Evolutionary conservation across 139 green algal species (phyloP).

Genomic region (Desmodesmus armatus): DNA sequence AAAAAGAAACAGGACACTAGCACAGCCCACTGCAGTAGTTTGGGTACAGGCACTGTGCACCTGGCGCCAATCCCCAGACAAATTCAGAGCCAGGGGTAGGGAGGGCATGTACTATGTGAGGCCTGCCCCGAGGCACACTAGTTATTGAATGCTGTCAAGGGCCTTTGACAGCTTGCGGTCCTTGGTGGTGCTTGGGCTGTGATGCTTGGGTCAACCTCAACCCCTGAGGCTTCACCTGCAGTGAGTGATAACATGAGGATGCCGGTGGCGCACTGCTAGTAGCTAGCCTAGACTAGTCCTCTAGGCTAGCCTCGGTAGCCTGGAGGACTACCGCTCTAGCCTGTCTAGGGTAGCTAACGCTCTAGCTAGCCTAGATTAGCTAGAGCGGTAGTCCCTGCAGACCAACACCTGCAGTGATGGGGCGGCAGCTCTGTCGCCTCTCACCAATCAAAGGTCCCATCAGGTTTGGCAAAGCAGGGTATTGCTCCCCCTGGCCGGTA

Average conservation of each 20-base stretch:
- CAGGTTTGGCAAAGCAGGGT: background rate
- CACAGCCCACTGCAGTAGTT: no score
- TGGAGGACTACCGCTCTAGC: background rate
- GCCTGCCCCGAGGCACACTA: no score
- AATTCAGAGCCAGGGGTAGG: background rate
- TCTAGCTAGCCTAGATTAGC: no score
- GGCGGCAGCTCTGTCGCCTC: background rate
- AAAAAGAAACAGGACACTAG: background rate
- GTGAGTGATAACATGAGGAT: no score
- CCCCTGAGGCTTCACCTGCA: no score
- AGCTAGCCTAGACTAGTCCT: no score
- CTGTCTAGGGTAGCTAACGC: background rate
- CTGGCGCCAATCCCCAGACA: background rate
- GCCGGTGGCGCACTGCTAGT: no score
- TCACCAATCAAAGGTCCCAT: conserved; percentile 8
- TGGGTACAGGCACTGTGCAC: no score
- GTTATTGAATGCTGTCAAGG: no score
- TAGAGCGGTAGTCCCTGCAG: background rate
- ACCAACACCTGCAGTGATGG: background rate
- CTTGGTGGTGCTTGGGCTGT: no score
- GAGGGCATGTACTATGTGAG: background rate
- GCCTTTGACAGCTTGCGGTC: no score
- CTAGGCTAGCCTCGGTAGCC: background rate
- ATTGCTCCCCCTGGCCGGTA: conserved; percentile 20
- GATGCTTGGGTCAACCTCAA: no score